Evolutionary conservation across 2,329 filamentous ascomycete species (phyloP).

Genomic region (Colletotrichum filicis): DNA sequence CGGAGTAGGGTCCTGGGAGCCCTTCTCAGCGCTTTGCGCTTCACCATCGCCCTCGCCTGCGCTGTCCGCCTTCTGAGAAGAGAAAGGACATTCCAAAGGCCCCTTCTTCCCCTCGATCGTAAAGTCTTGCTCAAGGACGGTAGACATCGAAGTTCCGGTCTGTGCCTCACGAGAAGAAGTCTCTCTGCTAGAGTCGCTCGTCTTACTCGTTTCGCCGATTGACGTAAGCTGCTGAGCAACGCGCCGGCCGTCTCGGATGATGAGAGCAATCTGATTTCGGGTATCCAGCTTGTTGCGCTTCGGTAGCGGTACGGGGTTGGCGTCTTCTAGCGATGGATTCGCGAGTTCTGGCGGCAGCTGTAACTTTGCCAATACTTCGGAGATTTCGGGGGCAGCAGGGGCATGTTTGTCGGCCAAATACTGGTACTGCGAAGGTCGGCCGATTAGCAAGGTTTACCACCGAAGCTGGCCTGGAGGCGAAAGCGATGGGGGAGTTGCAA

Average conservation of each 20-base stretch:
- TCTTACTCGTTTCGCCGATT: slow-evolving; percentile 62
- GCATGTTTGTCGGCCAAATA: slow-evolving; percentile 76
- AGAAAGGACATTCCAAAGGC: slow-evolving; percentile 84
- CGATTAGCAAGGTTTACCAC: slow-evolving; percentile 35
- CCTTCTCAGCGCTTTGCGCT: slow-evolving; percentile 15
- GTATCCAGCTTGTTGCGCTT: slow-evolving; percentile 57
- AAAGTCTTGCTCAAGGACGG: slow-evolving; percentile 86
- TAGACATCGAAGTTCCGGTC: slow-evolving; percentile 68
- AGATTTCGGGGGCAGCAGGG: slow-evolving; percentile 72
- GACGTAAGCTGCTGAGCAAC: slow-evolving; percentile 65
- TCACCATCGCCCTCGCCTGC: slow-evolving; percentile 14
- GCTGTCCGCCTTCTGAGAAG: slow-evolving; percentile 46
- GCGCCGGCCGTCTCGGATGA: slow-evolving; percentile 72
- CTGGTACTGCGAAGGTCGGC: slow-evolving; percentile 62
- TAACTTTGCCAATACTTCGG: slow-evolving; percentile 73
- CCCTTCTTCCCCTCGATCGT: slow-evolving; percentile 87
- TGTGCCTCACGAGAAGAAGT: slow-evolving; percentile 56
- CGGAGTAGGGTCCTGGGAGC: slow-evolving; percentile 50
- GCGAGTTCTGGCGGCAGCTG: slow-evolving; percentile 68
- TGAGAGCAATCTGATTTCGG: slow-evolving; percentile 69
- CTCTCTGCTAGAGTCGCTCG: slow-evolving; percentile 60
- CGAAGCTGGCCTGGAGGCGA: slow-evolving; percentile 20
- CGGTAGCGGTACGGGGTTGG: slow-evolving; percentile 64
- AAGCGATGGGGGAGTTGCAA: slow-evolving; percentile 27
- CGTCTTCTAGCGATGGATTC: slow-evolving; percentile 59